Evolutionary conservation across 345 rosid genomes (phyloP).

Genomic region (Salix suchowensis): DNA sequence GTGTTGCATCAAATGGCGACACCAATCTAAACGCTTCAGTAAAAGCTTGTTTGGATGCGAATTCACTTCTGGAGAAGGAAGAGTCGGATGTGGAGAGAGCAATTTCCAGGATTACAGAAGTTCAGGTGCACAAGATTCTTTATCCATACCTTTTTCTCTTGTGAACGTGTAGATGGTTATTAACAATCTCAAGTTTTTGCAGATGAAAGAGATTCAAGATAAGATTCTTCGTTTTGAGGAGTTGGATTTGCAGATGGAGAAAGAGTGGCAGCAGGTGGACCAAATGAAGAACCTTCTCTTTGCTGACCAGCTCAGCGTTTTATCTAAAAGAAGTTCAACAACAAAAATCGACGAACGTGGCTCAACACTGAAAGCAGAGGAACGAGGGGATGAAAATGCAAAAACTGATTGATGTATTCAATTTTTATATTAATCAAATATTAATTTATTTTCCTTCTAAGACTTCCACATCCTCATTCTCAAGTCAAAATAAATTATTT

Average conservation of each 20-base stretch:
- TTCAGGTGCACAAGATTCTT: constrained; percentile 48
- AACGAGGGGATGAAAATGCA: constrained; percentile 30
- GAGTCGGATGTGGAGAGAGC: constrained; percentile 62
- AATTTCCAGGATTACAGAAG: constrained; percentile 47
- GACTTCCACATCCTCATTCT: background rate
- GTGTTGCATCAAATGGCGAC: constrained; percentile 38
- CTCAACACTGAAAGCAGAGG: constrained; percentile 31
- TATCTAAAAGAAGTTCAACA: constrained; percentile 41
- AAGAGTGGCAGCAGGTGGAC: constrained; percentile 74
- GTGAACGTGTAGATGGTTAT: background rate
- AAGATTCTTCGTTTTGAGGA: constrained; percentile 66
- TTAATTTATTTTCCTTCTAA: background rate
- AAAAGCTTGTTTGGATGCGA: constrained; percentile 40
- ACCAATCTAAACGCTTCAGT: constrained; percentile 25
- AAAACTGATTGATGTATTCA: constrained; percentile 21
- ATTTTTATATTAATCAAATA: background rate
- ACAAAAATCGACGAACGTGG: constrained; percentile 29
- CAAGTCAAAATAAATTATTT: background rate
- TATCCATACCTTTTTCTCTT: background rate
- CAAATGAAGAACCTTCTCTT: constrained; percentile 68
- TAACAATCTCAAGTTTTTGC: constrained; percentile 9
- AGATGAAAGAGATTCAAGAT: constrained; percentile 75
- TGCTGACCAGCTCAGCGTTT: constrained; percentile 66
- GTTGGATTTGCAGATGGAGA: constrained; percentile 77
- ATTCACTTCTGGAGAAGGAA: constrained; percentile 56